These are phyloP conservation scores for Eleusine coracana DNA, from an alignment of 176 grass and related monocot genomes.

Conservation along the genomic window DNA sequence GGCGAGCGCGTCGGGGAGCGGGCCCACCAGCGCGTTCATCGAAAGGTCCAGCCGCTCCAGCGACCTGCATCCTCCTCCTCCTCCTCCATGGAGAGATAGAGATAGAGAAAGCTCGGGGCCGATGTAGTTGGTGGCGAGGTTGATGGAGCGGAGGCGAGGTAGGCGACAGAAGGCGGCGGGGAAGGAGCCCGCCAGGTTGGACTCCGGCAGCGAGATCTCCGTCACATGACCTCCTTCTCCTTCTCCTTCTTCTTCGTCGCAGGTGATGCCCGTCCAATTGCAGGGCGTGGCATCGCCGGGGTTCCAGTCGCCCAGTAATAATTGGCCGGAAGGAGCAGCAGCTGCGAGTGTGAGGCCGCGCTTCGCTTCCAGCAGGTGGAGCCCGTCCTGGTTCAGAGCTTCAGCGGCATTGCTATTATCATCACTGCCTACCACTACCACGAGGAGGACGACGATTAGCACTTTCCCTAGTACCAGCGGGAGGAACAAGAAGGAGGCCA, in stretches of 20 bases:
- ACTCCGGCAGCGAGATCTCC: slow-evolving; percentile 28
- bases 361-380: slow-evolving; percentile 60
- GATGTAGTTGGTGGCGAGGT: slow-evolving; percentile 67
- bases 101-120: slow-evolving; percentile 46
- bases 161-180: slow-evolving; percentile 76
- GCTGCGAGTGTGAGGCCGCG: slow-evolving; percentile 41
- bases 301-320: slow-evolving; percentile 46
- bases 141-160: slow-evolving; percentile 49
- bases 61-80: slow-evolving; percentile 7
- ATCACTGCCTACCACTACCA: too few species aligned
- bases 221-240: not conserved
- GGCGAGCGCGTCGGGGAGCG: slow-evolving; percentile 60
- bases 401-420: not conserved
- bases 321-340: too few species aligned
- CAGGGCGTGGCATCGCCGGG: slow-evolving; percentile 56
- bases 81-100: too few species aligned
- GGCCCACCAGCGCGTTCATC: slow-evolving; percentile 61
- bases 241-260: not conserved
- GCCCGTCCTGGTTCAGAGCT: slow-evolving; percentile 61
- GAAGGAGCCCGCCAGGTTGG: slow-evolving; percentile 59
- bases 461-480: too few species aligned
- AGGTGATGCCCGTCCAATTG: slow-evolving; percentile 66
- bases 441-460: slow-evolving; percentile 8
- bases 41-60: slow-evolving; percentile 70
- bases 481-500: not conserved